Base-by-base conservation (phyloP, 1,284 basidiomycete species). In the Flammula alnicola region DNA sequence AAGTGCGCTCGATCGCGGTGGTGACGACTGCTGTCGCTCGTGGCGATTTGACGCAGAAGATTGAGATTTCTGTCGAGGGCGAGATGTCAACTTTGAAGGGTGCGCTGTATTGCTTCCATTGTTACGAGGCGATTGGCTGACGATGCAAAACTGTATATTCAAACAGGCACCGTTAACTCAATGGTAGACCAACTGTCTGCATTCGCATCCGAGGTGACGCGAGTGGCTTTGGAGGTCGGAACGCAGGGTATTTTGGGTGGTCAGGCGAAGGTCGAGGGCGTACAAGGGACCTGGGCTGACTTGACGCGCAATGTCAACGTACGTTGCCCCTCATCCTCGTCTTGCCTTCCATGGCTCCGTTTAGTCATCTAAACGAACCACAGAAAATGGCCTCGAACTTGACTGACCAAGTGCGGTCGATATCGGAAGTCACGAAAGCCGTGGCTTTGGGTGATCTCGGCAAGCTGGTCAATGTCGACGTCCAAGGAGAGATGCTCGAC, bases 401-500 rank as follows among this genome's bases (percentile, higher is more conserved):
- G 60, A 98, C 96, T 1, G 90, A 95, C 62, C 96, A 99, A 81
- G 96, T 98, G 58, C 88, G 95, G 60, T 95, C 93, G 50, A 98
- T 99, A 55, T 96, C 96, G 1, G 86, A 93, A 63, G 96, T 99
- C 38, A 99, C 97, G 23, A 98, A 96, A 67, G 93, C 93, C 35
- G 96, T 99, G 57, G 96, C 97, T 1, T 79, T 88, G 54, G 97
- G 97, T 47, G 93, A 98, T 64, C 75, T 98, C 43, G 84, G 79
- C 57, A 91, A 94, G 69, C 87, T 88, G 35, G 93, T 98, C 69
- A 88, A 93, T 56, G 94, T 95, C 60, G 82, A 88, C 53, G 95
- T 93, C 44, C 92, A 96, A 70, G 95, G 95, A 47, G 95, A 98
- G 49, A 77, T 77, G 73, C 68, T 65, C 4, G 95, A 98, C 59